phyloP scores from a whole-genome alignment of 129 eudicot species.

The Centaurea solstitialis region DNA sequence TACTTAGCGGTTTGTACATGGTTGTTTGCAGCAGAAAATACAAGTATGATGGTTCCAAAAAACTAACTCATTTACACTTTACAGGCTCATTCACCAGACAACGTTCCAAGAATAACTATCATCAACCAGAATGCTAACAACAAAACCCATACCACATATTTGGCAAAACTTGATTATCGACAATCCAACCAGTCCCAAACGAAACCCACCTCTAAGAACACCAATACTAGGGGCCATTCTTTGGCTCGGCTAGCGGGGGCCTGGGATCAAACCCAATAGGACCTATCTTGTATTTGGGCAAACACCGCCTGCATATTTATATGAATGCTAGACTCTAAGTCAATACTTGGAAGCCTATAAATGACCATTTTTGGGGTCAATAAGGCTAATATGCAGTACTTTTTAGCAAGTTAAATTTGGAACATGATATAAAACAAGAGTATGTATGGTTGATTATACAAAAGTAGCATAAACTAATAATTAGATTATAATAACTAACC shows the following conservation, averaged over 20 bases:
- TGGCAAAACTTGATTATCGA: neutral
- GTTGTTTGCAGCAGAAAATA: slow-evolving; percentile 7
- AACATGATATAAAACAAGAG: neutral
- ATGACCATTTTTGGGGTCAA: neutral
- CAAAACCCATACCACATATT: neutral
- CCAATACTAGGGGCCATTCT: too few relatives aligned
- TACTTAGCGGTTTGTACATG: neutral
- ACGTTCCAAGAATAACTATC: neutral
- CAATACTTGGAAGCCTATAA: neutral
- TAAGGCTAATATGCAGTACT: neutral
- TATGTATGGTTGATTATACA: neutral
- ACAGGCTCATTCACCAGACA: neutral
- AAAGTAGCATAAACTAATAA: slow-evolving; percentile 5
- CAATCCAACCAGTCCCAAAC: too few relatives aligned
- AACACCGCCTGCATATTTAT: neutral
- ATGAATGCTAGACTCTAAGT: slow-evolving; percentile 14
- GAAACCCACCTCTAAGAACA: too few relatives aligned
- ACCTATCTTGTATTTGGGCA: too few relatives aligned
- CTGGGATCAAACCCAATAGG: too few relatives aligned
- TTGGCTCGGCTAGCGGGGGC: too few relatives aligned
- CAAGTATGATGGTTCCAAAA: slow-evolving; percentile 9
- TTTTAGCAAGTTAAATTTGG: neutral
- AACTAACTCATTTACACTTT: neutral
- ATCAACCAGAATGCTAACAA: slow-evolving; percentile 9
- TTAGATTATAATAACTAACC: slow-evolving; percentile 40